Base-by-base conservation (phyloP, 257 asterid genomes). In the Nicotiana paniculata region DNA sequence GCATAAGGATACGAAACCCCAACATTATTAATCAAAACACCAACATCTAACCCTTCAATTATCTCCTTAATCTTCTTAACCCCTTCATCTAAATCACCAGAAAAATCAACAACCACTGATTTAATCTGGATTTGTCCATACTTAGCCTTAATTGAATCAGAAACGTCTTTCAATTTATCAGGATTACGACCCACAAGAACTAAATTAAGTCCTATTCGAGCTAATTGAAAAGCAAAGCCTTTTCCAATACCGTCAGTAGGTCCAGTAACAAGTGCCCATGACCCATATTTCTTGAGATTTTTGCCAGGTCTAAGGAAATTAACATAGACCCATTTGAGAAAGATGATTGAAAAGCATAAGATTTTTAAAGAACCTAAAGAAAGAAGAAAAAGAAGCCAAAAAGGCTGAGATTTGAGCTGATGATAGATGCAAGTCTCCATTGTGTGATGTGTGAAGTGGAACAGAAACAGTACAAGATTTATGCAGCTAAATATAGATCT, bases 241-340 rank as follows among this genome's bases (percentile, higher is more conserved):
- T 94, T 96, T 3, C 99, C 99, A 81, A 96, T 96, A 82, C 99
- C 98, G 72, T 96, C 99, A 63, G 99, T 96, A 9, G 99, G 95
- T 6, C 98, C 99, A 28, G 99, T 96, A 66, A 96, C 88, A 18
- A 96, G 66, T 5, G 99, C 98, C 99, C 99, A 96, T 0, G 98
- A 92, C 18, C 99, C 99, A 85, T 96, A 96, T 88, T 93, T 96
- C 89, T 91, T 92, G 82, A 96, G 97, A 86, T 94, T 92, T 84
- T 96, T 96, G 0, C 87, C 91, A 72, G 97, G 97, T 59, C 99
- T 89, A 83, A 94, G 85, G 91, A 96, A 94, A 84, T 88, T 93
- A 82, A 90, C 91, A 79, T 94, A 93, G 82, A 84, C 87, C 94
- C 96, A 96, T 32, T 67, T 91, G 81, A 94, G 91, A 16, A 87